Evolutionary conservation across 202 grass and related monocot species (phyloP), one percentile per base, ranked within the genome.

Genomic region (Zizania palustris): DNA sequence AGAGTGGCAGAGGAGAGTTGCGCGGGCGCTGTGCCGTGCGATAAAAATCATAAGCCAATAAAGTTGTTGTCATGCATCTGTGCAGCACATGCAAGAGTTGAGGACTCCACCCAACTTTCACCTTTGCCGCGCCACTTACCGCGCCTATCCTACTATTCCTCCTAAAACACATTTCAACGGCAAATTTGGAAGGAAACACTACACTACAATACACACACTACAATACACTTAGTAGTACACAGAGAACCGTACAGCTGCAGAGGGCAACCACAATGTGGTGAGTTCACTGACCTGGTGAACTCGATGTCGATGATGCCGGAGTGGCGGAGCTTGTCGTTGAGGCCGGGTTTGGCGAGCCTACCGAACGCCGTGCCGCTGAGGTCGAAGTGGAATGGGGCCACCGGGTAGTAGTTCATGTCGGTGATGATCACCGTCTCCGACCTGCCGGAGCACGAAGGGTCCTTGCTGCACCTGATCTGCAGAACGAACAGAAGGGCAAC

Each of bases 341-440:
- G 81, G 2, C 90, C 88, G 0, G 85, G 54, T 67, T 63, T 84
- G 48, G 88, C 83, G 42, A 97, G 71, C 33, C 73, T 3, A 65
- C 90, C 93, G 80, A 97, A 93, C 15, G 93, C 85, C 3, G 93
- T 93, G 53, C 93, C 93, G 57, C 90, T 93, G 69, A 97, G 80
- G 75, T 97, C 93, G 75, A 97, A 97, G 57, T 90, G 88, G 41
- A 36, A 85, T 3, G 11, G 66, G 22, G 87, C 75, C 19, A 82
- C 68, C 6, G 87, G 87, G 77, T 87, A 87, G 68, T 84, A 87
- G 85, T 92, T 93, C 74, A 77, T 80, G 76, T 97, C 90, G 16
- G 90, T 85, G 84, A 97, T 88, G 67, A 89, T 65, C 62, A 97
- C 85, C 56, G 75, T 93, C 73, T 89, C 85, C 81, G 70, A 3